phyloP scores from a whole-genome alignment of 495 filamentous ascomycete genomes.

The Podospora anserina region DNA sequence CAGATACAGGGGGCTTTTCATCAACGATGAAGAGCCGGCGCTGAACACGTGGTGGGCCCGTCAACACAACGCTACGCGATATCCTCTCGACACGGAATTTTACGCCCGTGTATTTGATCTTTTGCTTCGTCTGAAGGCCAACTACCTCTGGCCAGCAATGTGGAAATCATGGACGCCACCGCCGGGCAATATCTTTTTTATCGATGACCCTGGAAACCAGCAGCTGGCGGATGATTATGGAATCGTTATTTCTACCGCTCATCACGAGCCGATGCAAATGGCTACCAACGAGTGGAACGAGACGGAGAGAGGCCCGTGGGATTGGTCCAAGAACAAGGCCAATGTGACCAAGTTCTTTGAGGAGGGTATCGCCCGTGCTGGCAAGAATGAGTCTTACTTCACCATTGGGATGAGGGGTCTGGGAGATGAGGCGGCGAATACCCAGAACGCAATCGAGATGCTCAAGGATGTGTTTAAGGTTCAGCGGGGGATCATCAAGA shows the following conservation, averaged over 20 bases:
- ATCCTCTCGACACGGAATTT: constrained; percentile 55
- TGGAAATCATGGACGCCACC: constrained; percentile 48
- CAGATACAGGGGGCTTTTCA: constrained; percentile 64
- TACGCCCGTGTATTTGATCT: constrained; percentile 63
- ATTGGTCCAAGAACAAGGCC: constrained; percentile 55
- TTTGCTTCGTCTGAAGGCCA: constrained; percentile 56
- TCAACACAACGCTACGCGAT: constrained; percentile 21
- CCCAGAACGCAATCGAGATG: constrained; percentile 40
- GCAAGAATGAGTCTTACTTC: constrained; percentile 51
- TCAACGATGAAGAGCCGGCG: constrained; percentile 65
- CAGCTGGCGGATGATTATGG: constrained; percentile 60
- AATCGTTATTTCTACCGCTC: constrained; percentile 59
- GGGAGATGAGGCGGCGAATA: constrained; percentile 51
- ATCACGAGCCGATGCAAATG: constrained; percentile 63
- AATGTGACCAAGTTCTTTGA: constrained; percentile 52
- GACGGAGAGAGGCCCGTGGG: constrained; percentile 49
- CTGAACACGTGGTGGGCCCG: constrained; percentile 36
- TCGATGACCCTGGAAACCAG: constrained; percentile 57
- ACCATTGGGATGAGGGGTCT: constrained; percentile 62
- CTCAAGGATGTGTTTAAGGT: constrained; percentile 45
- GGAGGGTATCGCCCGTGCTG: constrained; percentile 54
- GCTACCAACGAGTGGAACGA: constrained; percentile 58
- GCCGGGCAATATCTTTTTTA: constrained; percentile 50
- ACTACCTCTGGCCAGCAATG: constrained; percentile 65
- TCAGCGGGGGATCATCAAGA: constrained; percentile 25